phyloP scores from a whole-genome alignment of 2,329 filamentous ascomycete species.

The Neopestalotiopsis sp. region DNA sequence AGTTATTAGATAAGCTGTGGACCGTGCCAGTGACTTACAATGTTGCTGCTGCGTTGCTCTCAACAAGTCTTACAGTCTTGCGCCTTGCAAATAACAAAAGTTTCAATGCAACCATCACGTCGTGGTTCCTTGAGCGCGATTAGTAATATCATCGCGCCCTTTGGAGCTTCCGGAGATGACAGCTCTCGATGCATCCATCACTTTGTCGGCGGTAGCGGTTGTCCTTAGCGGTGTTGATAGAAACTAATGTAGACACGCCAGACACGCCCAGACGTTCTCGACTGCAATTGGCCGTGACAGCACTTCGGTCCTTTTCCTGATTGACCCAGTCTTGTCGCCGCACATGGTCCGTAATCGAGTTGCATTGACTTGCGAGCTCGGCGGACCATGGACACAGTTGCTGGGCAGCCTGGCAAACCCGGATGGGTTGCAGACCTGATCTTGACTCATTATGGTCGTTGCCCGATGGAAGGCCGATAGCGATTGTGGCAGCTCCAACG shows the following conservation, averaged over 20 bases:
- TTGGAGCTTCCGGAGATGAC: not conserved
- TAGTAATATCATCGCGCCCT: not conserved
- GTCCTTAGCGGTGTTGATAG: not conserved
- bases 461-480: not conserved
- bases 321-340: constrained; percentile 13
- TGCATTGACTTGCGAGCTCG: constrained; percentile 16
- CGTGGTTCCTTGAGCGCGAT: not conserved
- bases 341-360: constrained; percentile 16
- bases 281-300: constrained; percentile 10
- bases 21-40: not conserved
- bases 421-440: not conserved
- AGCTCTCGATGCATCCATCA: not conserved
- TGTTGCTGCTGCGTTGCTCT: not conserved
- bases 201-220: constrained; percentile 6
- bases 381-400: constrained; percentile 7
- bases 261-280: constrained; percentile 13
- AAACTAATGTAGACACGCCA: not conserved
- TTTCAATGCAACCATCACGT: not conserved
- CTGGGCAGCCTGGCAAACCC: not conserved
- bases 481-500: not conserved
- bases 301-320: constrained; percentile 15
- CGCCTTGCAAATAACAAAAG: not conserved
- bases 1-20: not conserved
- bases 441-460: not conserved
- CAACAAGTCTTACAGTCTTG: not conserved